phyloP scores from a whole-genome alignment of 345 rosid species.

The Moricandia arvensis region DNA sequence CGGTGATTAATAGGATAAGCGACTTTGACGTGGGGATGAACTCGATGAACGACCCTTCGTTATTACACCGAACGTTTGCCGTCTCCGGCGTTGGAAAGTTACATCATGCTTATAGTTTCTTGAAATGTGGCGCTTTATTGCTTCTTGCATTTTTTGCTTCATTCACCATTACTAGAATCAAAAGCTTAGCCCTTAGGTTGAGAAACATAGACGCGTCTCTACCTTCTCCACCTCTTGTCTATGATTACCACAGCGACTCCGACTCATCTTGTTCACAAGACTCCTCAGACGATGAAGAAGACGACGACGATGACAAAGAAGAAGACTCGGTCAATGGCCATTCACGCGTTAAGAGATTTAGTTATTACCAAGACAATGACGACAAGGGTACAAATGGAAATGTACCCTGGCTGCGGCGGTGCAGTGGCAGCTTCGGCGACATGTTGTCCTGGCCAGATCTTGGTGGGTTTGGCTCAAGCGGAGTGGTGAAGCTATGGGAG shows the following conservation, averaged over 20 bases:
- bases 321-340: slow-evolving; percentile 33
- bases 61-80: slow-evolving; percentile 37
- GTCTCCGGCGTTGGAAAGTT: slow-evolving; percentile 39
- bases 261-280: slow-evolving; percentile 41
- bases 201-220: slow-evolving; percentile 25
- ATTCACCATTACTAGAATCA: slow-evolving; percentile 46
- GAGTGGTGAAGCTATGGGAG: slow-evolving; percentile 36
- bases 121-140: slow-evolving; percentile 67
- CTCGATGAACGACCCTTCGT: slow-evolving; percentile 39
- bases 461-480: slow-evolving; percentile 17
- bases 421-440: slow-evolving; percentile 49
- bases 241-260: slow-evolving; percentile 41
- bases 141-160: slow-evolving; percentile 64
- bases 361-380: not conserved
- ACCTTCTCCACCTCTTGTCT: slow-evolving; percentile 6
- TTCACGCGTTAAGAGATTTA: slow-evolving; percentile 42
- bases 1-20: slow-evolving; percentile 56
- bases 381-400: slow-evolving; percentile 11
- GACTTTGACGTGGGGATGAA: slow-evolving; percentile 55
- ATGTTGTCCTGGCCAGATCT: slow-evolving; percentile 29
- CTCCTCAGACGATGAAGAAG: slow-evolving; percentile 38
- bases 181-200: slow-evolving; percentile 42
- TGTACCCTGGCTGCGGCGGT: slow-evolving; percentile 33
- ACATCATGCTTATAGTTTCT: slow-evolving; percentile 43
- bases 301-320: slow-evolving; percentile 28